Base-by-base conservation (phyloP, 2,329 filamentous ascomycete genomes). In the Emericellopsis atlantica region DNA sequence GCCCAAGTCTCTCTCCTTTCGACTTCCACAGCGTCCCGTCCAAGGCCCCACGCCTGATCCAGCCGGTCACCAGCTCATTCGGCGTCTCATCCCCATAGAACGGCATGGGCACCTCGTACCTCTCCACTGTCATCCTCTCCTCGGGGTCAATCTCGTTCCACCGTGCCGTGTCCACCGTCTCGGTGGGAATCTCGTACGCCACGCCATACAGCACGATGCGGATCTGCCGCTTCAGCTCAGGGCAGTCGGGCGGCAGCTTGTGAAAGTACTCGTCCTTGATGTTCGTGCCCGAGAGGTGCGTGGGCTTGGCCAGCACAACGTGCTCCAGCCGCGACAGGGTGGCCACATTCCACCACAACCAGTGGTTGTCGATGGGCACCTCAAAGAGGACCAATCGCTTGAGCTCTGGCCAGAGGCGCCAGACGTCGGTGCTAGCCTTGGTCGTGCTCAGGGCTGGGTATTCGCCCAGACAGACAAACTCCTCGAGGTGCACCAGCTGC, bases 381-480 rank as follows among this genome's bases (percentile, higher is more conserved):
- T 60, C 60, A 45, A 67, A 70, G 15, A 73, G 53, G 32, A 59
- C 61, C 14, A 73, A 51, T 2, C 56, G 57, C 49, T 53, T 53
- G 21, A 72, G 54, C 5, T 58, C 54, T 7, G 59, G 60, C 64
- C 66, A 71, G 9, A 58, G 41, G 29, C 53, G 53, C 68, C 67
- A 71, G 4, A 67, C 48, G 39, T 63, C 58, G 9, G 56, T 56
- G 15, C 56, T 47, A 21, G 54, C 53, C 26, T 58, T 51, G 2
- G 51, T 44, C 23, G 59, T 45, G 37, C 54, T 55, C 42, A 70
- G 48, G n/a, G 55, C 57, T 5, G 69, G 59, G 45, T 70, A 69
- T 39, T 70, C 66, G 7, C 57, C 58, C 16, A 69, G 55, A 48
- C 63, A 67, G 34, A 65, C 62, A 42, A 73, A 67, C 46, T 72